Evolutionary conservation across 352 stramenopile species (phyloP), one percentile per base, ranked within the genome.

Genomic region (Globisporangium parvum): DNA sequence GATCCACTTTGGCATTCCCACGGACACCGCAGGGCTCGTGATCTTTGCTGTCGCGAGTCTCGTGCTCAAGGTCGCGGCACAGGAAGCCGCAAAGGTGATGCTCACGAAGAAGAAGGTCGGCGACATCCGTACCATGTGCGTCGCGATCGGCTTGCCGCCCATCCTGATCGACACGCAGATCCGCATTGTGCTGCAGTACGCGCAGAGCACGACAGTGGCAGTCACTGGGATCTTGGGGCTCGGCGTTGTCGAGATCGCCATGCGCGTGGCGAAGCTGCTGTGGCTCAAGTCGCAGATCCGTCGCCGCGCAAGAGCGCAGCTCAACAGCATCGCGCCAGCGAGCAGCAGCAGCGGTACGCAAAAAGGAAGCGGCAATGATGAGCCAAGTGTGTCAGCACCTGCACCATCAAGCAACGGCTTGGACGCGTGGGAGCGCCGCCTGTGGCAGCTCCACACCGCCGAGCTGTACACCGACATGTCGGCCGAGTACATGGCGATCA

Each of bases 391-490:
- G 31, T 8, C 31, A 37, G 8, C 31, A 11, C 10, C 31, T 37
- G 4, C 31, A 37, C 31, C 31, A 37, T 2, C 31, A 37, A 37
- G 0, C 8, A 37, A 2, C 4, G 31, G 11, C 31, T 37, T 8
- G 31, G 31, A 37, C 31, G 4, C 4, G 11, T 37, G 31, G 31
- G 14, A 20, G 39, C 39, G 39, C 14, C 39, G 39, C 5, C 17
- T n/a, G 14, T 20, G 39, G 2, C 50, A 57, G 1, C 67, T 72
- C 26, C 60, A 80, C 26, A 67, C 67, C 10, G 66, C 70, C 0
- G 70, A 83, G 40, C 20, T 65, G 17, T 73, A 70, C 26, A 63
- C 73, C 20, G 69, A 79, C 40, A 82, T 82, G 70, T 75, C 74
- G 33, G 67, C 70, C 31, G 73, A 82, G 50, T 77, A 82, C 39